Evolutionary conservation across 768 basidiomycete genomes (phyloP).

Genomic region (Pluteus cervinus): DNA sequence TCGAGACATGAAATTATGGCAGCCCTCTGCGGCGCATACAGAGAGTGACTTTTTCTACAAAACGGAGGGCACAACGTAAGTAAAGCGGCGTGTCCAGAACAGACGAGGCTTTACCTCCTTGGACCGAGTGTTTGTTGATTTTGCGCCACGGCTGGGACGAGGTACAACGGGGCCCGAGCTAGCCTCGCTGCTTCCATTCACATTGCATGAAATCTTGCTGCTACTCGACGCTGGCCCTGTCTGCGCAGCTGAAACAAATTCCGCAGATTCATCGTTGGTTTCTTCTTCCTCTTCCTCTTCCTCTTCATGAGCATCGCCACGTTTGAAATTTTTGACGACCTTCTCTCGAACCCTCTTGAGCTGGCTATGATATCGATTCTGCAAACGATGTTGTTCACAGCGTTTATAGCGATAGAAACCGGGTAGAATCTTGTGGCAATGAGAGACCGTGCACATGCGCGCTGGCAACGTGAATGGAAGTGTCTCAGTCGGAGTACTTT

Average conservation of each 20-base stretch:
- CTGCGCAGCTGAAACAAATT: background rate
- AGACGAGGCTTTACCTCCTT: too few species aligned
- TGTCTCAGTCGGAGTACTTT: too few species aligned
- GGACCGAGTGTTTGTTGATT: too few species aligned
- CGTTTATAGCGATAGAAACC: conserved; percentile 42
- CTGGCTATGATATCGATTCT: conserved; percentile 47
- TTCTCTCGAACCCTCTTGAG: conserved; percentile 48
- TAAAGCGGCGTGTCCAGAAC: too few species aligned
- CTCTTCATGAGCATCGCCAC: conserved; percentile 13
- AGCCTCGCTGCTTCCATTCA: too few species aligned
- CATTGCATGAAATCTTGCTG: too few species aligned
- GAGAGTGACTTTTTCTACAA: conserved; percentile 13
- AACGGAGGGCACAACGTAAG: background rate
- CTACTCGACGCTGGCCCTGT: too few species aligned
- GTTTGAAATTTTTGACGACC: conserved; percentile 29
- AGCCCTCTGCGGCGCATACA: conserved; percentile 32
- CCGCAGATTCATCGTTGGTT: conserved; percentile 4
- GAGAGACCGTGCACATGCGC: conserved; percentile 53
- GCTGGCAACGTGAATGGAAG: conserved; percentile 29
- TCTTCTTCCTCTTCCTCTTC: conserved; percentile 9
- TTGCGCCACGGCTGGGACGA: too few species aligned
- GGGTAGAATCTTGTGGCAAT: conserved; percentile 47
- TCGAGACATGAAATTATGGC: conserved; percentile 37
- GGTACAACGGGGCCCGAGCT: too few species aligned
- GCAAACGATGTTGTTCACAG: conserved; percentile 51